Evolutionary conservation across 352 stramenopile genomes (phyloP).

Genomic region (Globisporangium mamillatum): DNA sequence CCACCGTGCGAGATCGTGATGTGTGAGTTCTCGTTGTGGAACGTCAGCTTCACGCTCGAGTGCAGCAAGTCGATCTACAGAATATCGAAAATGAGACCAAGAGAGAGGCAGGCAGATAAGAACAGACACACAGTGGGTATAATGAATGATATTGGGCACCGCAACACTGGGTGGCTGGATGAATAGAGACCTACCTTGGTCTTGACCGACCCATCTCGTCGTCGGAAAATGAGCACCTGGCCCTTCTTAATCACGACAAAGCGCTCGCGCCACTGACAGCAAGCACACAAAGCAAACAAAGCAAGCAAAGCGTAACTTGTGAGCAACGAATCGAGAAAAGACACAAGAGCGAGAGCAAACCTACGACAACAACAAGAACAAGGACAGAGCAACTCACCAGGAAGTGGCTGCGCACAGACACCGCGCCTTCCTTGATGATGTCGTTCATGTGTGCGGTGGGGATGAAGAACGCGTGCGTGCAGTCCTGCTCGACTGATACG

Average conservation of each 20-base stretch:
- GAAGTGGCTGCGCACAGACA: conserved; percentile 61
- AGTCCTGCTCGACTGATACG: neutral
- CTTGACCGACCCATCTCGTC: conserved; percentile 50
- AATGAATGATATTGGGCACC: too few species aligned
- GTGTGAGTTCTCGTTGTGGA: conserved; percentile 57
- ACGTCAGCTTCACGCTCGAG: conserved; percentile 47
- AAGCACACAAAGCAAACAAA: neutral
- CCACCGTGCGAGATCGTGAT: conserved; percentile 38
- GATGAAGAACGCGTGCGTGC: neutral
- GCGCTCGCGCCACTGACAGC: conserved; percentile 60
- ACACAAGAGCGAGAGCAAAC: neutral
- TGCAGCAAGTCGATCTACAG: conserved; percentile 56
- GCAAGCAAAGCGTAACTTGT: neutral
- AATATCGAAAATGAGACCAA: neutral
- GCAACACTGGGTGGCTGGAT: neutral
- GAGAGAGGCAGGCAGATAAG: neutral
- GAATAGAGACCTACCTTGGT: conserved; percentile 22
- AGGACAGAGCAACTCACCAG: conserved; percentile 30
- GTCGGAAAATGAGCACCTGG: conserved; percentile 44
- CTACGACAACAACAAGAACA: neutral
- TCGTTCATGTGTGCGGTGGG: conserved; percentile 10
- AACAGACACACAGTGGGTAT: too few species aligned
- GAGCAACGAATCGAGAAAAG: neutral
- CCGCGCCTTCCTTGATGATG: conserved; percentile 54
- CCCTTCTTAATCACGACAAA: conserved; percentile 54